These are phyloP conservation scores for Ophiostoma pallidulum DNA, from an alignment of 2,329 filamentous ascomycete species.

Conservation along the genomic window DNA sequence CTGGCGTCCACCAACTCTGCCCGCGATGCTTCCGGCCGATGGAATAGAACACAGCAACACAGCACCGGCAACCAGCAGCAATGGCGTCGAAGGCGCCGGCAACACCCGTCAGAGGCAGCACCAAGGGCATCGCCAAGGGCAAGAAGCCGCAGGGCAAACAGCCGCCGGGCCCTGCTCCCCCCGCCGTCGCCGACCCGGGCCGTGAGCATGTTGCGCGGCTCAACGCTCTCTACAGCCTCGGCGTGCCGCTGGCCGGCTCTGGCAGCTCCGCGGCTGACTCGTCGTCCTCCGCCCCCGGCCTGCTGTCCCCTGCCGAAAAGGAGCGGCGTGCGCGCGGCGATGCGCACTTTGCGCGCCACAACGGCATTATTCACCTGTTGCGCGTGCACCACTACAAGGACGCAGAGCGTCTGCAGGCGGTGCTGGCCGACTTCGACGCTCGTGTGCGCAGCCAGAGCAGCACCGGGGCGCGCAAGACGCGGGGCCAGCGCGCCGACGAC, in stretches of 20 bases:
- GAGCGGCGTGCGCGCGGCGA: conserved; percentile 14
- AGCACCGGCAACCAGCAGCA: too few species aligned
- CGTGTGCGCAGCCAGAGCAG: conserved; percentile 16
- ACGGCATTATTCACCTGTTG: conserved; percentile 19
- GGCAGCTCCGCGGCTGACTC: too few species aligned
- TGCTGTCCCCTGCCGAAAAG: conserved; percentile 16
- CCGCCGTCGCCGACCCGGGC: conserved; percentile 12
- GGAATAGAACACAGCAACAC: too few species aligned
- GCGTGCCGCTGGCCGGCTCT: conserved; percentile 19
- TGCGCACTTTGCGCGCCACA: conserved; percentile 14
- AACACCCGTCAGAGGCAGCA: too few species aligned
- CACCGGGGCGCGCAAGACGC: conserved; percentile 19
- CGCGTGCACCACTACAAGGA: conserved; percentile 18
- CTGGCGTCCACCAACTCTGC: too few species aligned
- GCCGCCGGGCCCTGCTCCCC: too few species aligned
- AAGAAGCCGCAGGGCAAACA: too few species aligned
- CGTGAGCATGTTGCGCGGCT: conserved; percentile 17
- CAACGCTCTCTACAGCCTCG: conserved; percentile 22
- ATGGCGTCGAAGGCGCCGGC: too few species aligned
- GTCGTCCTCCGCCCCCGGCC: too few species aligned
- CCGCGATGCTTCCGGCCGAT: too few species aligned
- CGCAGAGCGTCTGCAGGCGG: conserved; percentile 12
- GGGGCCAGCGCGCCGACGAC: conserved; percentile 14
- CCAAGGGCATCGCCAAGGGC: too few species aligned
- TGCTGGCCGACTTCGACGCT: conserved; percentile 17